These are phyloP conservation scores for Myxozyma neotropica DNA, from an alignment of 805 yeast genomes.

Conservation along the genomic window DNA sequence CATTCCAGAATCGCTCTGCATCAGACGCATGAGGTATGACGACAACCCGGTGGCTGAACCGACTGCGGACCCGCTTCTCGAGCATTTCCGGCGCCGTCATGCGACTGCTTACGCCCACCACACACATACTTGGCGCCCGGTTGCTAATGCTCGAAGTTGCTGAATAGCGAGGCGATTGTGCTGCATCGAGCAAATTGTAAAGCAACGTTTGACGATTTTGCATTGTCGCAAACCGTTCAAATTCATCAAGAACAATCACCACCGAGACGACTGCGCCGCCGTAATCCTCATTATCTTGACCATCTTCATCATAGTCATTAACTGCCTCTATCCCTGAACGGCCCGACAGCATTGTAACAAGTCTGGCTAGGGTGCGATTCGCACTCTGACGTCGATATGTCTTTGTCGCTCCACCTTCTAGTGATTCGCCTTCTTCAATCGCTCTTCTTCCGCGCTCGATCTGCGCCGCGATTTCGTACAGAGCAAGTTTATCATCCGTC, in stretches of 20 bases:
- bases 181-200: slow-evolving; percentile 84
- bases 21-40: slow-evolving; percentile 53
- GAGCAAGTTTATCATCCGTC: slow-evolving; percentile 73
- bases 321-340: slow-evolving; percentile 35
- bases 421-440: slow-evolving; percentile 13
- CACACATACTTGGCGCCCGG: slow-evolving; percentile 66
- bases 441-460: slow-evolving; percentile 53
- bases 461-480: slow-evolving; percentile 84
- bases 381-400: slow-evolving; percentile 3
- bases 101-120: slow-evolving; percentile 76
- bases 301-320: slow-evolving; percentile 25
- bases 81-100: slow-evolving; percentile 75
- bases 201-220: slow-evolving; percentile 77
- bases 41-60: slow-evolving; percentile 81
- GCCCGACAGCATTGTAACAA: slow-evolving; percentile 37
- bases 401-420: background rate
- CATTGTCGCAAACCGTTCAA: slow-evolving; percentile 69
- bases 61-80: slow-evolving; percentile 87
- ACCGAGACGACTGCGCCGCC: slow-evolving; percentile 52
- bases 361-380: slow-evolving; percentile 25
- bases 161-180: slow-evolving; percentile 55
- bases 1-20: slow-evolving; percentile 54
- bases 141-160: background rate
- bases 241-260: slow-evolving; percentile 79
- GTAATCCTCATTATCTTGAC: slow-evolving; percentile 5